Conservation (phyloP, 179 eudicot genomes). For the Sideroxylon spinosum region DNA sequence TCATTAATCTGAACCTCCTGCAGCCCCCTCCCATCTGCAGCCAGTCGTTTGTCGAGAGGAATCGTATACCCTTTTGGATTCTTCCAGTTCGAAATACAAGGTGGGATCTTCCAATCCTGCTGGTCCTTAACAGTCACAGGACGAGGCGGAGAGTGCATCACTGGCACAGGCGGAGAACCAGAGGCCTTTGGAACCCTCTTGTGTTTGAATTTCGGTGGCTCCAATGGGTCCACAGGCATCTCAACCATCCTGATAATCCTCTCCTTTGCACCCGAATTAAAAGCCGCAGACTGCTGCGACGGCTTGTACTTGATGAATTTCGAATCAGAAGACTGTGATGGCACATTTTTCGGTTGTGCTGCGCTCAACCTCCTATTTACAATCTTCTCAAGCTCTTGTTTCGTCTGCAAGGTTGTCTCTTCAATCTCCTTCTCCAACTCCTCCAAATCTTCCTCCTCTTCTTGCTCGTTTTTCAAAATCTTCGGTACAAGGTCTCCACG, state of each 20-base stretch:
- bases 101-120: conserved; percentile 92
- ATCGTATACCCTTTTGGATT: conserved; percentile 90
- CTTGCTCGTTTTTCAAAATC: conserved; percentile 49
- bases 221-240: conserved; percentile 90
- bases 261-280: conserved; percentile 90
- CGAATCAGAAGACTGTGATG: conserved; percentile 59
- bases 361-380: conserved; percentile 76
- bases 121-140: conserved; percentile 93
- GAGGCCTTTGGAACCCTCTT: conserved; percentile 87
- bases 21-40: conserved; percentile 93
- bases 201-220: conserved; percentile 89
- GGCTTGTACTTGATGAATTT: conserved; percentile 82
- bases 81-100: conserved; percentile 95
- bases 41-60: conserved; percentile 82
- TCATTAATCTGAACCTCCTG: conserved; percentile 92
- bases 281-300: conserved; percentile 63
- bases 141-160: conserved; percentile 92
- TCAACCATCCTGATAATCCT: conserved; percentile 86
- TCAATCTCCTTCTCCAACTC: conserved; percentile 68
- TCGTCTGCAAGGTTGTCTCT: conserved; percentile 62
- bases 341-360: conserved; percentile 84
- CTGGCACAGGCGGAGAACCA: conserved; percentile 83
- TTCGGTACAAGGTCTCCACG: conserved; percentile 75
- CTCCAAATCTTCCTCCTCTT: conserved; percentile 40
- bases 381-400: conserved; percentile 69